Conservation (phyloP, 306 rosid species). For the Dalbergia cochinchinensis region DNA sequence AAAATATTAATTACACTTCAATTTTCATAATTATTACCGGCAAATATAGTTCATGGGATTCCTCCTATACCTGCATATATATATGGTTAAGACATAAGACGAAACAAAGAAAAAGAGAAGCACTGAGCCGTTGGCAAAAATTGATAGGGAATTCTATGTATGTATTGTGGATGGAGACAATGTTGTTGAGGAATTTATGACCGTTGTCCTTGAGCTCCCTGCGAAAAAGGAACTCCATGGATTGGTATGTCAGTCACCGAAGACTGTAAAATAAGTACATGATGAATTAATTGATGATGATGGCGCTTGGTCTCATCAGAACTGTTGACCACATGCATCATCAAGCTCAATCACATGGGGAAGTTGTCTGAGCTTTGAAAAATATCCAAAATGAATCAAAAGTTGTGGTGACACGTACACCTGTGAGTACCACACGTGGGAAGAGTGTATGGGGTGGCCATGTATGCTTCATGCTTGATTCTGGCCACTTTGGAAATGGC, state of each 20-base stretch:
- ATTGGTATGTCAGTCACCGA: not conserved
- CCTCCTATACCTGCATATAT: not conserved
- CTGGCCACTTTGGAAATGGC: not conserved
- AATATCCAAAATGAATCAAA: not conserved
- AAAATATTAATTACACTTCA: slow-evolving; percentile 24
- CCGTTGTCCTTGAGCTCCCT: slow-evolving; percentile 24
- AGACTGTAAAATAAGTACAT: not conserved
- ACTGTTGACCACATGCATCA: slow-evolving; percentile 1
- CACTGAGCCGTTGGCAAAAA: not conserved
- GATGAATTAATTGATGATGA: not conserved
- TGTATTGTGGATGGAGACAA: too few species aligned
- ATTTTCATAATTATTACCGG: not conserved
- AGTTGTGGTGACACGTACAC: not conserved
- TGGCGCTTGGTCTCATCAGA: not conserved
- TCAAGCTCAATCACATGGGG: not conserved
- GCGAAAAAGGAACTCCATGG: not conserved
- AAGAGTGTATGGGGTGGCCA: not conserved
- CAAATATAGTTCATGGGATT: not conserved
- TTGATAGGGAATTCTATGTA: not conserved
- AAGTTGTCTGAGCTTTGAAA: not conserved
- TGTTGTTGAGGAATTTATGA: slow-evolving; percentile 24
- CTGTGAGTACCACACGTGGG: not conserved
- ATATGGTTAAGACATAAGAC: too few species aligned
- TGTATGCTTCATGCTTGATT: not conserved
- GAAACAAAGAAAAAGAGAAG: not conserved